Base-by-base conservation (phyloP, 345 rosid genomes). In the Noccaea caerulescens region DNA sequence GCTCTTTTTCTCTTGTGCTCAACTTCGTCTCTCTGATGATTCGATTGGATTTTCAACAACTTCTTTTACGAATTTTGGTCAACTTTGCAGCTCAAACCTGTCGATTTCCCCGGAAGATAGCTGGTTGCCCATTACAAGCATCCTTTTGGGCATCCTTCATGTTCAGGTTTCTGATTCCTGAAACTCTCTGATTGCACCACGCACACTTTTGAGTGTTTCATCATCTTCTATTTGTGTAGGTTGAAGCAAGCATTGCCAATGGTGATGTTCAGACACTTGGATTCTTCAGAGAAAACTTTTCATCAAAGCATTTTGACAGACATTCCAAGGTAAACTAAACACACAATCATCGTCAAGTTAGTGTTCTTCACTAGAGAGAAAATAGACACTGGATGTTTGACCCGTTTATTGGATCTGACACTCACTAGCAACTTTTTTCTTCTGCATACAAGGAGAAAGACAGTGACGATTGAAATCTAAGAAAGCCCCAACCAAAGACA, bases 51-150 rank as follows among this genome's bases (percentile, higher is more conserved):
- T 8, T 7, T 7, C 38, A 34, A 34, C 38, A 34, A 20, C 23
- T 34, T 34, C 7, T 7, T 37, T 36, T 36, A 36, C 5, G 37
- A 0, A 5, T 36, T 36, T 10, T 10, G 3, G 54, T 2, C 2
- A 8, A 33, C 0, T 68, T 65, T 44, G 73, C 77, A 94, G 97
- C 82, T 84, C 97, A 13, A 91, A 84, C 69, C 80, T 94, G 41
- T 88, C 97, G 1, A 73, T 94, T 14, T 91, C 95, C 11, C 88
- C 95, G 2, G 90, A 89, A 39, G 99, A 94, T 43, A 89, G 90
- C 69, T 94, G 97, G 99, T 79, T 94, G 78, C 97, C 99, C 38
- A 77, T 94, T 79, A 84, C 96, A 53, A 89, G 99, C 84, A 91
- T 94, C 27, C 45, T 91, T 55, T 76, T 91, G 51, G 89, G 99